Base-by-base conservation (phyloP, 1,284 basidiomycete species). In the Cystobasidium sp. region DNA sequence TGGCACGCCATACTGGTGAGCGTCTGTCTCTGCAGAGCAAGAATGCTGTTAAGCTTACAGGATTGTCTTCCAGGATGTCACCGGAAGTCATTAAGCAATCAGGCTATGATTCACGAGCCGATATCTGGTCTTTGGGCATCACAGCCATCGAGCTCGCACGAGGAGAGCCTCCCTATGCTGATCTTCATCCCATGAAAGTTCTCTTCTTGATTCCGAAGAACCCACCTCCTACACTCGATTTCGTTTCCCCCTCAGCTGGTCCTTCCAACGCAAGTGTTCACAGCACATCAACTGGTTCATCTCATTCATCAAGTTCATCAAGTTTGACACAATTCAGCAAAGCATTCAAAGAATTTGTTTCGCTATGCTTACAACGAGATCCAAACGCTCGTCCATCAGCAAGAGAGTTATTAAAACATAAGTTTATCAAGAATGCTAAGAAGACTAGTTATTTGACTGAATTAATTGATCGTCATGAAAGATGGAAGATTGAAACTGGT, bases 41-140 rank as follows among this genome's bases (percentile, higher is more conserved):
- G 12, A 10, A 51, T 46, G 43, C 24, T 49, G 8, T 39, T 8
- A 6, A 20, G 41, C 51, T 31, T 39, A 52, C 16, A 43, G 31
- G 39, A 16, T 93, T 93, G 31, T 31, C 1, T 96, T 7, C 95
- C 81, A 97, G 94, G 94, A 99, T 99, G 96, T 94, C 93, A 24
- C 96, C 96, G 7, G 96, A 99, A 82, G 96, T 99, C 24, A 98
- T 99, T 86, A 98, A 98, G 84, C 96, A 99, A 84, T 96, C 93
- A 76, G 97, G 97, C 8, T 99, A 99, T 83, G 96, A 98, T 81
- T 92, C 95, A 83, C 98, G 97, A 82, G 96, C 96, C 12, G 96
- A 99, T 82, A 97, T 99, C 65, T 82, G 82, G 82, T 81, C 80
- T 47, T 74, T 84, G 18, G 83, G 82, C 6, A 99, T 99, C 81